Percentiles rank a stretch among this genome's conserved stretches.
Conservation (phyloP, 441 rosid species). For the Populus hybrid region DNA sequence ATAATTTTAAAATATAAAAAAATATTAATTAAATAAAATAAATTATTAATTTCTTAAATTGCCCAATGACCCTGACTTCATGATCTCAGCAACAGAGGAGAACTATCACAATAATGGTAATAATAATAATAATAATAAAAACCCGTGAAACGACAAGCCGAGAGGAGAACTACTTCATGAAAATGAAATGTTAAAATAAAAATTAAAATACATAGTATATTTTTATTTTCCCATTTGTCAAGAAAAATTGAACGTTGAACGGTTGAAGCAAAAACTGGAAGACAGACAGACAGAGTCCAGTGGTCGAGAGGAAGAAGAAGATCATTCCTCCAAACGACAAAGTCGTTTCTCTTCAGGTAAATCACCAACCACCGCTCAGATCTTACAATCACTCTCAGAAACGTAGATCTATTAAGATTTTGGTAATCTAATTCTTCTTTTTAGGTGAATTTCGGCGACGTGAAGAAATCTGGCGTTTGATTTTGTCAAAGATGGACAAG, state of each 20-base stretch:
- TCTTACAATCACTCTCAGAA: background rate
- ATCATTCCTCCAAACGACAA: background rate
- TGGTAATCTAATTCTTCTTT: background rate
- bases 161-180: background rate
- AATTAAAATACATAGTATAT: too few relatives aligned
- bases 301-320: background rate
- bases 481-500: slow-evolving; percentile 62
- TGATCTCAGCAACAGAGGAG: background rate
- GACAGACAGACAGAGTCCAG: background rate
- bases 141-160: background rate
- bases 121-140: too few relatives aligned
- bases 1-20: too few relatives aligned
- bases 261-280: background rate
- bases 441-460: background rate
- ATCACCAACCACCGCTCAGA: background rate
- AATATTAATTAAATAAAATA: too few relatives aligned
- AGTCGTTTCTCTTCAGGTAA: background rate
- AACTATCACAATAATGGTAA: background rate
- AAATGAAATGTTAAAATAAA: background rate
- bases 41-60: too few relatives aligned
- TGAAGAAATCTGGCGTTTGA: background rate
- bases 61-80: background rate
- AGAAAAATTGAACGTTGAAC: background rate
- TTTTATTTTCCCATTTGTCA: background rate
- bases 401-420: background rate